Percentiles rank a stretch among this genome's conserved stretches.
These are phyloP conservation scores for Leccinum uliginosum DNA, from an alignment of 768 basidiomycete genomes.

Conservation along the genomic window DNA sequence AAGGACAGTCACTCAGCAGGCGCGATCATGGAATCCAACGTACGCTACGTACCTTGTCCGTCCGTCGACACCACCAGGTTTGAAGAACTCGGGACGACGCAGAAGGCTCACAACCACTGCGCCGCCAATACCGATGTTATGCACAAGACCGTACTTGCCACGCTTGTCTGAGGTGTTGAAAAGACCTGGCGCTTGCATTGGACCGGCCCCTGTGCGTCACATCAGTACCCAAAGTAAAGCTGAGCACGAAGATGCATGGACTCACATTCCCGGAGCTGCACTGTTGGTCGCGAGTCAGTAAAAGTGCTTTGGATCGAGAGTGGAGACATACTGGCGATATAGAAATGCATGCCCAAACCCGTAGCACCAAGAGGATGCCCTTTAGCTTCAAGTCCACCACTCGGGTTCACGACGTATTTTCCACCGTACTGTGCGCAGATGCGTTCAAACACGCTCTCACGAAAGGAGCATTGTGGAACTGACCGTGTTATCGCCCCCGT, in stretches of 20 bases:
- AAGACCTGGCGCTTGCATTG: constrained; percentile 74
- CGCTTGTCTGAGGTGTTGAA: constrained; percentile 59
- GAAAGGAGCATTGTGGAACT: constrained; percentile 13
- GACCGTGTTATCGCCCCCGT: constrained; percentile 76
- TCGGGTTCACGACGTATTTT: constrained; percentile 80
- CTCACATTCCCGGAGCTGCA: constrained; percentile 71
- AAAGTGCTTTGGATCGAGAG: not conserved
- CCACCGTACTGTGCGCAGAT: constrained; percentile 60
- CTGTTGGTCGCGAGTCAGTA: constrained; percentile 29
- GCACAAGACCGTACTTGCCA: constrained; percentile 77
- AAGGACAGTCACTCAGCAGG: not conserved
- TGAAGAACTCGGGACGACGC: constrained; percentile 73
- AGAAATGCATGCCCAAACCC: constrained; percentile 84
- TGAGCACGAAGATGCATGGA: not conserved
- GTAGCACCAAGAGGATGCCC: constrained; percentile 84
- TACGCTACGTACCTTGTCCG: constrained; percentile 46
- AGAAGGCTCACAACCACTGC: constrained; percentile 75
- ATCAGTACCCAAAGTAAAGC: constrained; percentile 29
- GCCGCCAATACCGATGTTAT: constrained; percentile 81
- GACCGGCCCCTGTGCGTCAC: constrained; percentile 69
- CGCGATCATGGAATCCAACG: not conserved
- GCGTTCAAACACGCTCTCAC: not conserved
- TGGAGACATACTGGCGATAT: constrained; percentile 60
- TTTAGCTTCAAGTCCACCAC: constrained; percentile 85
- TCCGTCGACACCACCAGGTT: constrained; percentile 63